Evolutionary conservation across 2,329 filamentous ascomycete species (phyloP).

Genomic region (Macrophomina phaseolina): DNA sequence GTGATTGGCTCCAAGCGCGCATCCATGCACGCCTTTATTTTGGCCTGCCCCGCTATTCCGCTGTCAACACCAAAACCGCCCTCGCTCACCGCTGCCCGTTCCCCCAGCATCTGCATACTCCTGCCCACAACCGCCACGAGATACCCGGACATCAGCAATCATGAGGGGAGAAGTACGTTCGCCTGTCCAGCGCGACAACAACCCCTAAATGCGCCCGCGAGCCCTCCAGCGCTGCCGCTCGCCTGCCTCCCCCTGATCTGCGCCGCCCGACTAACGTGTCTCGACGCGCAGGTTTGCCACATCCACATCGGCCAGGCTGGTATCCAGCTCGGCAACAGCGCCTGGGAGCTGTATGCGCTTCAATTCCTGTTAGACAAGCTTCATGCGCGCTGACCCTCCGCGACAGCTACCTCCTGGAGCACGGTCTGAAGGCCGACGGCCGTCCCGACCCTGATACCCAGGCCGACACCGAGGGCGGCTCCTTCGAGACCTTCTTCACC

Average conservation of each 20-base stretch:
- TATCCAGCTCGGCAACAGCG: slow-evolving; percentile 75
- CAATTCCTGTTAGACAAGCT: slow-evolving; percentile 29
- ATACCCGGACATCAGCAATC: slow-evolving; percentile 33
- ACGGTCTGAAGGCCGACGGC: slow-evolving; percentile 70
- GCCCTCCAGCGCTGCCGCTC: slow-evolving; percentile 11
- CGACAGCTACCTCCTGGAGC: slow-evolving; percentile 72
- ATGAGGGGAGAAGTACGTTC: slow-evolving; percentile 50
- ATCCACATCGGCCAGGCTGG: slow-evolving; percentile 75
- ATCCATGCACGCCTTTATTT: slow-evolving; percentile 27
- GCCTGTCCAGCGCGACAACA: slow-evolving; percentile 14
- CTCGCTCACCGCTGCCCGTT: slow-evolving; percentile 23
- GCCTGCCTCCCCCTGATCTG: slow-evolving; percentile 26
- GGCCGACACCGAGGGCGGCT: slow-evolving; percentile 91
- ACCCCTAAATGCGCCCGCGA: slow-evolving; percentile 21
- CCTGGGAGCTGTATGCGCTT: slow-evolving; percentile 73
- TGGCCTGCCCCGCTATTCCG: slow-evolving; percentile 27
- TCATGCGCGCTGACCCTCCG: slow-evolving; percentile 27
- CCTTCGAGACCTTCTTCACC: slow-evolving; percentile 97
- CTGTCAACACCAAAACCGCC: slow-evolving; percentile 28
- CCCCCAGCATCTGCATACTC: slow-evolving; percentile 21
- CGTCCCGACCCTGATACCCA: slow-evolving; percentile 58
- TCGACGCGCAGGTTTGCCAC: slow-evolving; percentile 62
- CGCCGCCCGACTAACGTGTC: slow-evolving; percentile 23
- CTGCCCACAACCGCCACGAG: slow-evolving; percentile 19
- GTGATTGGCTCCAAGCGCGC: slow-evolving; percentile 15